Percentiles rank a stretch among this genome's conserved stretches.
These are phyloP conservation scores for Beta corolliflora DNA, from an alignment of 179 eudicot genomes.

Conservation along the genomic window DNA sequence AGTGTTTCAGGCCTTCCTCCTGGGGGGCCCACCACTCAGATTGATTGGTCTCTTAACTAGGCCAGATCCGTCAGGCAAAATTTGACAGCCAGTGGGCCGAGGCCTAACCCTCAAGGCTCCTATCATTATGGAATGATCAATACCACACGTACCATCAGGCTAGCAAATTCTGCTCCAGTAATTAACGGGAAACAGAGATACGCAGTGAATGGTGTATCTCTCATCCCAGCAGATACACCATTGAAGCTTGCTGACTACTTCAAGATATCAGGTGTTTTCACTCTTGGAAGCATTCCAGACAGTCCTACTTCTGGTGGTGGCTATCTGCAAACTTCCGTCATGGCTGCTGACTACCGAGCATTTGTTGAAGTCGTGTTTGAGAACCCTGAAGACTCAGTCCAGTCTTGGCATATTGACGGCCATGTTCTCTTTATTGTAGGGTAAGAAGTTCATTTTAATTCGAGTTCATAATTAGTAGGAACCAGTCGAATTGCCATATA, in stretches of 20 bases:
- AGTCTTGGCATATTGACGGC: conserved; percentile 48
- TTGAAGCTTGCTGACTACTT: conserved; percentile 42
- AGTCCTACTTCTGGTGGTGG: conserved; percentile 31
- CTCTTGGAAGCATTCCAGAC: conserved; percentile 47
- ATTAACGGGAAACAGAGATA: conserved; percentile 37
- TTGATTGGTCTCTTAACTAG: conserved; percentile 57
- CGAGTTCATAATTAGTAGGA: too few relatives aligned
- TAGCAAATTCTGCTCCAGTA: conserved; percentile 35
- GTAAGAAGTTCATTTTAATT: conserved; percentile 6
- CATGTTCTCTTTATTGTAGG: conserved; percentile 41
- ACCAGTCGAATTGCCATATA: too few relatives aligned
- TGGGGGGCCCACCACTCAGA: conserved; percentile 49
- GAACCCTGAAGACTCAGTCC: conserved; percentile 34
- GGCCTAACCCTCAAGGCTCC: conserved; percentile 49
- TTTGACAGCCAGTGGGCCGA: conserved; percentile 46
- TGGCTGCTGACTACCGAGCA: conserved; percentile 42
- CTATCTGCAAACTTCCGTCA: conserved; percentile 39
- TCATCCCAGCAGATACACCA: conserved; percentile 39
- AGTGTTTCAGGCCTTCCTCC: conserved; percentile 45
- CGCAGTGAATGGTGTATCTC: conserved; percentile 42
- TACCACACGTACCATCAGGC: conserved; percentile 41
- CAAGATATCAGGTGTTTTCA: conserved; percentile 40
- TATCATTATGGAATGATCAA: conserved; percentile 45
- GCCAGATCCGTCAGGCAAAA: conserved; percentile 56
- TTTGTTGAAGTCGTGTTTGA: conserved; percentile 44